A percentile compares a stretch with the other conserved stretches of the same genome.
These are phyloP conservation scores for Dendrobium huoshanense DNA, from an alignment of 106 monocot species.

Conservation along the genomic window DNA sequence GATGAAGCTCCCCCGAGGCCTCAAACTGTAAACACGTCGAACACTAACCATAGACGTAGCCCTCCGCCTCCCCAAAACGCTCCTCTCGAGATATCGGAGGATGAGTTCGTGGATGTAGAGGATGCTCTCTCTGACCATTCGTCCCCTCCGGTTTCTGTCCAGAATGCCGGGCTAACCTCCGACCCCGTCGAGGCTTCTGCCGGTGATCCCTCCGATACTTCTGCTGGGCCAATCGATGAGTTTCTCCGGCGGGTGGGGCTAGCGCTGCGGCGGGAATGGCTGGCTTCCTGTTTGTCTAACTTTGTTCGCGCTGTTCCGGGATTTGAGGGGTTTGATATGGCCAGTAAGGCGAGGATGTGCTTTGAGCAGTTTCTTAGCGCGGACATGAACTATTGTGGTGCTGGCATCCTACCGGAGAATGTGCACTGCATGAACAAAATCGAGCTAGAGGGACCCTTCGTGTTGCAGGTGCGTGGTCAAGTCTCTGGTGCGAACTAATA, in stretches of 20 bases:
- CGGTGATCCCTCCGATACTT: not conserved
- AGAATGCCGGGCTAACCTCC: not conserved
- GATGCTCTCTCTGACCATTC: conserved; percentile 51
- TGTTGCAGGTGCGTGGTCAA: conserved; percentile 56
- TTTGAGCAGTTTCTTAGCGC: conserved; percentile 74
- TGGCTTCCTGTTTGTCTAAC: conserved; percentile 38
- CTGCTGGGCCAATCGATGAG: conserved; percentile 24
- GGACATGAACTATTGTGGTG: conserved; percentile 73
- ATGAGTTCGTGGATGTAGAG: conserved; percentile 40
- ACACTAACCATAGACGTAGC: conserved; percentile 12
- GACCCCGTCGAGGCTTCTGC: not conserved
- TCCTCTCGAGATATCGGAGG: conserved; percentile 60
- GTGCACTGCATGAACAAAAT: conserved; percentile 54
- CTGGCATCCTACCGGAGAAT: conserved; percentile 63
- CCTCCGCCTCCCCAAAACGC: conserved; percentile 11
- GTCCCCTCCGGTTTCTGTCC: conserved; percentile 19
- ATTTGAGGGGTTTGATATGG: conserved; percentile 35
- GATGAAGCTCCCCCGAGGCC: conserved; percentile 17
- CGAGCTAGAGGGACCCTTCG: conserved; percentile 77
- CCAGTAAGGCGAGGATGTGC: conserved; percentile 51
- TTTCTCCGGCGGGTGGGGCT: conserved; percentile 52
- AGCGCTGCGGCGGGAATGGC: conserved; percentile 55
- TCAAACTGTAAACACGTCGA: conserved; percentile 13
- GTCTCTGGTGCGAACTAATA: not conserved
- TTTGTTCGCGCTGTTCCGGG: conserved; percentile 18